Conservation (phyloP, 805 yeast genomes). For the Metahyphopichia silvanorum region DNA sequence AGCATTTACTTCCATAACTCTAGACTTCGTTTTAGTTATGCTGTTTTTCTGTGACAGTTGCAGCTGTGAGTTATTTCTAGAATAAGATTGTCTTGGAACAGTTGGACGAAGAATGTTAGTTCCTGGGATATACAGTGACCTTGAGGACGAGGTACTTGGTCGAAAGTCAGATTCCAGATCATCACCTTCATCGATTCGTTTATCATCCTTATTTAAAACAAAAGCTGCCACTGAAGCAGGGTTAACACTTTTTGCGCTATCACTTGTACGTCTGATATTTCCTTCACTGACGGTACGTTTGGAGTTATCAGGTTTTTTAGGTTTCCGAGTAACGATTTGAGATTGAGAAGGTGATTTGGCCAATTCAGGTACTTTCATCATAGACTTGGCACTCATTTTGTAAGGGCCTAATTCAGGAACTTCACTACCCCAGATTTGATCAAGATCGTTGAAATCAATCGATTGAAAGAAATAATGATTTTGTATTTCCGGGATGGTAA, state of each 20-base stretch:
- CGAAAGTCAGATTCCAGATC: constrained; percentile 18
- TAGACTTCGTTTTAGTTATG: constrained; percentile 18
- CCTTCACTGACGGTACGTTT: constrained; percentile 9
- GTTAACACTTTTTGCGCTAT: constrained; percentile 14
- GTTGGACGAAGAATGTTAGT: constrained; percentile 56
- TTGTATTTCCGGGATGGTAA: constrained; percentile 55
- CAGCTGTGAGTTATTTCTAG: constrained; percentile 9
- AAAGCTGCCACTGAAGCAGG: constrained; percentile 42
- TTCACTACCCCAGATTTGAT: constrained; percentile 62
- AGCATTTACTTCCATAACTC: constrained; percentile 39
- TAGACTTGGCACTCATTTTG: constrained; percentile 70
- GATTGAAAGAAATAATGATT: constrained; percentile 67
- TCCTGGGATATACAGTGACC: constrained; percentile 55
- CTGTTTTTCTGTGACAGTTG: constrained; percentile 10
- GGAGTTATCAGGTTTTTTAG: constrained; percentile 5
- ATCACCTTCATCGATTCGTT: constrained; percentile 14
- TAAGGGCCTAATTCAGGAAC: constrained; percentile 73
- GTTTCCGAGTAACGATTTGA: constrained; percentile 8
- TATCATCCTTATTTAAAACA: constrained; percentile 27
- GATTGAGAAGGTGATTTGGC: constrained; percentile 12
- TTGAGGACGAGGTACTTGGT: constrained; percentile 6
- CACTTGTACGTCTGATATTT: constrained; percentile 7
- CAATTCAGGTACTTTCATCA: constrained; percentile 64
- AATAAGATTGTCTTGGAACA: constrained; percentile 29
- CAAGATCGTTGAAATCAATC: constrained; percentile 64